Conservation (phyloP, 768 basidiomycete species). For the Macrocybe gigantea region DNA sequence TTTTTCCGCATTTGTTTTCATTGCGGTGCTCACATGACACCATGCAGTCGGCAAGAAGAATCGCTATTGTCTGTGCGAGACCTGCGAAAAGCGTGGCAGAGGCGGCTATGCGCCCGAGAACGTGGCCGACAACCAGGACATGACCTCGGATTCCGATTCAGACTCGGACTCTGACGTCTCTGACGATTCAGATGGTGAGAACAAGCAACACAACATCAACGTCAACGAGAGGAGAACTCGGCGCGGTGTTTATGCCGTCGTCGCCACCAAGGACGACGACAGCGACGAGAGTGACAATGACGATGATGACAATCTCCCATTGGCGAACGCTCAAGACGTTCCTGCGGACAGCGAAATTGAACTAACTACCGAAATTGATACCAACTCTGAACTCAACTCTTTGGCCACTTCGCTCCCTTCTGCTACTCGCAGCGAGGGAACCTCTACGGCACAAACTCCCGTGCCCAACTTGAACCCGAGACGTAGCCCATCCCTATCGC, state of each 20-base stretch:
- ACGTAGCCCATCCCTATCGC: slow-evolving; percentile 25
- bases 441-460: slow-evolving; percentile 24
- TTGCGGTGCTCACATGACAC: background rate
- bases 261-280: slow-evolving; percentile 52
- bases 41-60: slow-evolving; percentile 58
- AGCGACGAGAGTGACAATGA: slow-evolving; percentile 60
- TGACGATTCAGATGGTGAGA: slow-evolving; percentile 35
- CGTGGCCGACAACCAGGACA: slow-evolving; percentile 35
- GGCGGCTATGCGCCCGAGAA: slow-evolving; percentile 70
- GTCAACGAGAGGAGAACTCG: slow-evolving; percentile 78
- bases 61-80: slow-evolving; percentile 79
- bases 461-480: slow-evolving; percentile 21
- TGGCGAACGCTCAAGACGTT: slow-evolving; percentile 40
- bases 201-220: slow-evolving; percentile 39
- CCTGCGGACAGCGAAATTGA: slow-evolving; percentile 50
- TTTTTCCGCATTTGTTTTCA: slow-evolving; percentile 8
- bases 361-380: slow-evolving; percentile 42
- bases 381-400: slow-evolving; percentile 40
- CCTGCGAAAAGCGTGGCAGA: slow-evolving; percentile 69
- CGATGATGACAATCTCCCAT: slow-evolving; percentile 38
- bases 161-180: slow-evolving; percentile 46
- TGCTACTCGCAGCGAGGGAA: slow-evolving; percentile 19
- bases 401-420: slow-evolving; percentile 32
- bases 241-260: slow-evolving; percentile 74
- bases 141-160: slow-evolving; percentile 38